Conservation (phyloP, 78 protist species). For the slime mould (Dictyostelium discoideum) region DNA sequence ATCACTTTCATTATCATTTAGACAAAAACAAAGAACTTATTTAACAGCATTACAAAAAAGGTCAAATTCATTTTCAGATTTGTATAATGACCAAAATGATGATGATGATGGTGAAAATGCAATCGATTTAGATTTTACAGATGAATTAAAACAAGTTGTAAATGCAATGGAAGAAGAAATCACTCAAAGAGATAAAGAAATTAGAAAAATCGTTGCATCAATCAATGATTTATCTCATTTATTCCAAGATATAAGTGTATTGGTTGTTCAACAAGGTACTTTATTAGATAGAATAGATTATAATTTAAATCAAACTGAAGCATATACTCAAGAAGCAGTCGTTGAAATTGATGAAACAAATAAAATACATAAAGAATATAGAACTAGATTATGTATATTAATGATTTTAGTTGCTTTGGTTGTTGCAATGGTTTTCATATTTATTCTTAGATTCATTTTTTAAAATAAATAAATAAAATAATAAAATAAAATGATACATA, state of each 20-base stretch:
- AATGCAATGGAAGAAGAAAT: background rate
- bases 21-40: slow-evolving; percentile 60
- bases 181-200: slow-evolving; percentile 21
- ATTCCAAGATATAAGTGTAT: slow-evolving; percentile 23
- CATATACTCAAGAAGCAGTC: background rate
- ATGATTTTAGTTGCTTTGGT: slow-evolving; percentile 28
- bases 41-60: slow-evolving; percentile 42
- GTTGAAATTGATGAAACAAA: background rate
- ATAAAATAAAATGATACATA: background rate
- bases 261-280: slow-evolving; percentile 61
- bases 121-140: slow-evolving; percentile 9
- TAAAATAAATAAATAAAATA: background rate
- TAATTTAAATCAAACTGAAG: slow-evolving; percentile 36
- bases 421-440: slow-evolving; percentile 55
- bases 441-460: slow-evolving; percentile 49
- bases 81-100: background rate
- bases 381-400: slow-evolving; percentile 66
- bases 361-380: slow-evolving; percentile 20
- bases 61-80: slow-evolving; percentile 7
- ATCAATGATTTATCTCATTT: slow-evolving; percentile 26
- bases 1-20: slow-evolving; percentile 21
- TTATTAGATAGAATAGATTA: slow-evolving; percentile 54
- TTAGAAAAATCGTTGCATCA: slow-evolving; percentile 22
- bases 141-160: background rate
- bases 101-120: background rate